A percentile compares a stretch with the other conserved stretches of the same genome.
Evolutionary conservation across 2,329 filamentous ascomycete genomes (phyloP).

Genomic region (Sarocladiaceae sp.): DNA sequence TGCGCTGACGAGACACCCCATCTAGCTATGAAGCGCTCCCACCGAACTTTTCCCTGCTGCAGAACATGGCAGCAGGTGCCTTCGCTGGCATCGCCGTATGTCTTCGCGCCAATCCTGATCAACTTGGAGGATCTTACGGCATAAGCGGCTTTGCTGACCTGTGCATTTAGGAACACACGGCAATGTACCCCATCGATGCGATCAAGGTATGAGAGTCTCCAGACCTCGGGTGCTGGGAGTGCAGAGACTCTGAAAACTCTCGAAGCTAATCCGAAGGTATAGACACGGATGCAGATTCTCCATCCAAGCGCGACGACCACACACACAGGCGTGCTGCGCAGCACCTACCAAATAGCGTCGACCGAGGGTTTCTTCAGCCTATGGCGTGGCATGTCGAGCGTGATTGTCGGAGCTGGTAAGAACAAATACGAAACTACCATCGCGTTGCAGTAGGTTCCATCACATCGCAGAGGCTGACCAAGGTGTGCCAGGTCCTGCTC

Average conservation of each 20-base stretch:
- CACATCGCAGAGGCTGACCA: too few species aligned
- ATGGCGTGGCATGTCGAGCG: constrained; percentile 95
- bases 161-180: constrained; percentile 77
- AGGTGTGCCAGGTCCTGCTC: constrained; percentile 91
- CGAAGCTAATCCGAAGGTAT: too few species aligned
- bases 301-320: constrained; percentile 71
- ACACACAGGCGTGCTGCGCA: constrained; percentile 86
- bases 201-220: constrained; percentile 69
- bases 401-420: constrained; percentile 88
- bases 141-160: constrained; percentile 1
- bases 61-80: constrained; percentile 94
- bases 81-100: constrained; percentile 93
- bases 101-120: constrained; percentile 14
- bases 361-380: constrained; percentile 85
- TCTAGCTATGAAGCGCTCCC: constrained; percentile 85
- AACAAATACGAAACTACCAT: constrained; percentile 13
- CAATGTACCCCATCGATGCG: constrained; percentile 98
- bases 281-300: constrained; percentile 98
- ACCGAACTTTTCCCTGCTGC: constrained; percentile 85
- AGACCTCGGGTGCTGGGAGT: constrained; percentile 5
- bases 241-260: too few species aligned
- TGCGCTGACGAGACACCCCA: neutral
- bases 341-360: constrained; percentile 84
- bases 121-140: too few species aligned
- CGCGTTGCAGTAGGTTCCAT: too few species aligned